Base-by-base conservation (phyloP, 2,329 filamentous ascomycete species). In the Microsporum canis region DNA sequence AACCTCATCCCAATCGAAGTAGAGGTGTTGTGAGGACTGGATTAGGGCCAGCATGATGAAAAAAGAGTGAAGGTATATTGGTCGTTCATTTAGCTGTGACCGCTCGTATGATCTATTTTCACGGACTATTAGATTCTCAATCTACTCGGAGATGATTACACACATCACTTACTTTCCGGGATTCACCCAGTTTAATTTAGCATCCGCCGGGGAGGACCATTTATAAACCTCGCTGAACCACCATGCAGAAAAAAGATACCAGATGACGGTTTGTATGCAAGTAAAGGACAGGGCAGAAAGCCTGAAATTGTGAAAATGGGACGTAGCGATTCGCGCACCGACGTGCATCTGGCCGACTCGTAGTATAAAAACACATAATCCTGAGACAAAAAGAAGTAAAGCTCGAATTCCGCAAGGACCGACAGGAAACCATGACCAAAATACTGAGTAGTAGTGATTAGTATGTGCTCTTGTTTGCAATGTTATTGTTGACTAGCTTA, bases 361-460 rank as follows among this genome's bases (percentile, higher is more conserved):
- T 58, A 96, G 82, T 66, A 96, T 82, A 75, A 95, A 88, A 66
- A 96, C 82, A 61, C 84, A 78, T 63, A 96, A 82, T 63, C 84
- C 85, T 67, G 86, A 87, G 64, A 88, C 77, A 76, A 91, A 92
- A 65, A 96, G 82, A 64, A 90, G 80, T 14, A 86, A 71, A 4
- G 89, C 83, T 67, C 91, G 87, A 60, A 95, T 73, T 62, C 89
- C 90, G 51, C 87, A 84, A 60, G 81, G 80, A 58, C 90, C 88
- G 43, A 96, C 68, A 29, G 91, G 91, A 66, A 95, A 90, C 88
- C 89, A 92, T 68, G 85, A 79, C 91, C 90, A 96, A 63, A 96
- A 77, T 58, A 84, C 89, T 92, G 67, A 31, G 33, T 57, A 33
- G 61, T 23, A 27, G 23, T 14, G 8, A 27, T 31, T 34, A 60